These are phyloP conservation scores for Paracamarosporium sp. DNA, from an alignment of 2,329 filamentous ascomycete species.

Conservation along the genomic window DNA sequence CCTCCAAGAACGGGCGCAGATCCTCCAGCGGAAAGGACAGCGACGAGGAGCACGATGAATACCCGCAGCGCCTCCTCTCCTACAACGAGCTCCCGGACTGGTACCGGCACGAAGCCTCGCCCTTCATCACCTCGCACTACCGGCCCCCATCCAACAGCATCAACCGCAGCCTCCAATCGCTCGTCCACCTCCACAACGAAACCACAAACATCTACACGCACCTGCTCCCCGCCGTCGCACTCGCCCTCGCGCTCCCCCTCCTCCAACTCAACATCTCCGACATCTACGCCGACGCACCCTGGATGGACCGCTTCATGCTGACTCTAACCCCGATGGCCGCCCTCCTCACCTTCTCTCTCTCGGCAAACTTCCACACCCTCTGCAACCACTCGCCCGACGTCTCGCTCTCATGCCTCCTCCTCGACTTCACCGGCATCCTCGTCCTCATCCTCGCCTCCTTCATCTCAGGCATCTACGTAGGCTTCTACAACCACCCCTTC, in stretches of 20 bases:
- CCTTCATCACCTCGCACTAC: constrained; percentile 69
- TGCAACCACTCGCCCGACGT: constrained; percentile 82
- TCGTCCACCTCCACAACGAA: constrained; percentile 70
- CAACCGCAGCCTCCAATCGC: constrained; percentile 59
- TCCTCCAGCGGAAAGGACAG: background rate
- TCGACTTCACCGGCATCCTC: constrained; percentile 93
- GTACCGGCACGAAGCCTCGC: constrained; percentile 62
- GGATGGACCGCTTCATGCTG: constrained; percentile 36
- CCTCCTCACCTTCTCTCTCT: constrained; percentile 48
- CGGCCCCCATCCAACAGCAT: constrained; percentile 68
- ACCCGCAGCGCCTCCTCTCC: constrained; percentile 27
- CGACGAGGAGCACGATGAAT: constrained; percentile 4
- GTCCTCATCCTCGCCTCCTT: constrained; percentile 87
- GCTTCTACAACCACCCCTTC: constrained; percentile 50
- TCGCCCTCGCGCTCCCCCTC: constrained; percentile 24
- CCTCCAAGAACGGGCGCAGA: constrained; percentile 3
- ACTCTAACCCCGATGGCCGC: constrained; percentile 43
- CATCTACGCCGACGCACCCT: constrained; percentile 27
- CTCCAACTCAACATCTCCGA: constrained; percentile 28
- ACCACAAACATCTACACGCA: constrained; percentile 74
- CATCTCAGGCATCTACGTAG: constrained; percentile 74
- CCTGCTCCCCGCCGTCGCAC: constrained; percentile 52
- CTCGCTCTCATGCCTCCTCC: constrained; percentile 80
- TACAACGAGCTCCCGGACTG: constrained; percentile 48
- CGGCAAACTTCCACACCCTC: constrained; percentile 77